A percentile compares a stretch with the other conserved stretches of the same genome.
Conservation (phyloP, 805 yeast species). For the Jamesozyma gamospora region DNA sequence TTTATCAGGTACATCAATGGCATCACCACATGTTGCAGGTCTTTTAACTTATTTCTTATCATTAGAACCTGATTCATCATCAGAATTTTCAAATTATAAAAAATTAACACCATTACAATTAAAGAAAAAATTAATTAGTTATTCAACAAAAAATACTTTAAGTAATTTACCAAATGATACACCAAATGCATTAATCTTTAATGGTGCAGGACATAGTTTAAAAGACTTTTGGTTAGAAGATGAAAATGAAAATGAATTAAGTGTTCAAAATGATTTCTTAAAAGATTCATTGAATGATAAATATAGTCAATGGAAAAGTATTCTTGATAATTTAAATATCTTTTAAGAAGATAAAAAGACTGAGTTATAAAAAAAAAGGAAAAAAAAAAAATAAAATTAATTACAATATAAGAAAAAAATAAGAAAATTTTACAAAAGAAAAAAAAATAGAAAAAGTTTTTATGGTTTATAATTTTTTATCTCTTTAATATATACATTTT, state of each 20-base stretch:
- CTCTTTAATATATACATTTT: no score
- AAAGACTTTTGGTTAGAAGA: constrained; percentile 46
- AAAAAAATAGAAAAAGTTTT: no score
- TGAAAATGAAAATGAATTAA: background rate
- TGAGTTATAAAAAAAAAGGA: background rate
- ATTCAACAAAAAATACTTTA: constrained; percentile 51
- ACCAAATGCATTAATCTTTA: constrained; percentile 67
- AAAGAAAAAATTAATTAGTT: constrained; percentile 65
- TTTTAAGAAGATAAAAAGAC: background rate
- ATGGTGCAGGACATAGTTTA: constrained; percentile 72
- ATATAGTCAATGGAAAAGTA: background rate
- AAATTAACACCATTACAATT: constrained; percentile 58
- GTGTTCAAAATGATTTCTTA: background rate
- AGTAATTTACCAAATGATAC: constrained; percentile 61
- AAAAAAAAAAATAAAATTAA: background rate
- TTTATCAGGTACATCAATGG: constrained; percentile 95
- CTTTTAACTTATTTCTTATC: constrained; percentile 81
- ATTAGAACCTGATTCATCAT: constrained; percentile 61
- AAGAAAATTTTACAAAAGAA: no score
- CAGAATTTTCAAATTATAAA: constrained; percentile 41
- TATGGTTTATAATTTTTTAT: no score
- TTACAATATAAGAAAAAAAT: no score
- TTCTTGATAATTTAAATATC: background rate
- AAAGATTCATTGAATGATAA: background rate
- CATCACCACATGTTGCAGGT: constrained; percentile 94